Conservation (phyloP, 2,329 filamentous ascomycete genomes). For the Colletotrichum magnum region DNA sequence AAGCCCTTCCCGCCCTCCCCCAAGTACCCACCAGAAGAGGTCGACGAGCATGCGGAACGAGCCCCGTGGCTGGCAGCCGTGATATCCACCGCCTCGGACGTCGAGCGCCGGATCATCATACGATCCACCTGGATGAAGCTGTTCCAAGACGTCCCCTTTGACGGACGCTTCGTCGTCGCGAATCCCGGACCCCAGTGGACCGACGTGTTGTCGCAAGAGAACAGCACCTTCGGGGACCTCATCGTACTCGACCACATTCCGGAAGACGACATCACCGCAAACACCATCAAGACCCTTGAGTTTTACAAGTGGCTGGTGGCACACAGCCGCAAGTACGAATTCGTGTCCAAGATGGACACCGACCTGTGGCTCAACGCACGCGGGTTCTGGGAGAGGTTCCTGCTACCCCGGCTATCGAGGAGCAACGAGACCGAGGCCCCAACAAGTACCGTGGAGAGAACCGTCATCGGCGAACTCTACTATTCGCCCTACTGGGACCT, state of each 20-base stretch:
- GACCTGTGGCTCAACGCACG: conserved; percentile 51
- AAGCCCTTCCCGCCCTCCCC: conserved; percentile 46
- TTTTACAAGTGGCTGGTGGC: conserved; percentile 50
- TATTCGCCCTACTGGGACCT: conserved; percentile 45
- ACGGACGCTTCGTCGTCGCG: conserved; percentile 49
- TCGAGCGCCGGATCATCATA: conserved; percentile 49
- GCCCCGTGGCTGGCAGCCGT: conserved; percentile 49
- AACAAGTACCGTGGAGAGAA: conserved; percentile 42
- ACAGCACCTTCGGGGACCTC: conserved; percentile 51
- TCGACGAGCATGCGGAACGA: neutral
- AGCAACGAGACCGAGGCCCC: conserved; percentile 28
- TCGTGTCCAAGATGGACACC: conserved; percentile 51
- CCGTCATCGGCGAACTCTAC: conserved; percentile 49
- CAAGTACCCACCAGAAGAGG: conserved; percentile 26
- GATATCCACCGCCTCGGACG: conserved; percentile 47
- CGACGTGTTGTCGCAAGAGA: conserved; percentile 47
- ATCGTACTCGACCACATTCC: conserved; percentile 51
- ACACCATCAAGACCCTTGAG: conserved; percentile 52
- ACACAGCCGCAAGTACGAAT: conserved; percentile 45
- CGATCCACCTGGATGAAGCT: conserved; percentile 51
- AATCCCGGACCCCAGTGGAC: conserved; percentile 48
- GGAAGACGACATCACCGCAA: conserved; percentile 50
- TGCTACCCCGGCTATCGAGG: conserved; percentile 43
- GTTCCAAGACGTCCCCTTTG: conserved; percentile 48
- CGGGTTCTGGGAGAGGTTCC: conserved; percentile 49